Conservation (phyloP, 2,329 filamentous ascomycete genomes). For the Aureobasidium sp. region DNA sequence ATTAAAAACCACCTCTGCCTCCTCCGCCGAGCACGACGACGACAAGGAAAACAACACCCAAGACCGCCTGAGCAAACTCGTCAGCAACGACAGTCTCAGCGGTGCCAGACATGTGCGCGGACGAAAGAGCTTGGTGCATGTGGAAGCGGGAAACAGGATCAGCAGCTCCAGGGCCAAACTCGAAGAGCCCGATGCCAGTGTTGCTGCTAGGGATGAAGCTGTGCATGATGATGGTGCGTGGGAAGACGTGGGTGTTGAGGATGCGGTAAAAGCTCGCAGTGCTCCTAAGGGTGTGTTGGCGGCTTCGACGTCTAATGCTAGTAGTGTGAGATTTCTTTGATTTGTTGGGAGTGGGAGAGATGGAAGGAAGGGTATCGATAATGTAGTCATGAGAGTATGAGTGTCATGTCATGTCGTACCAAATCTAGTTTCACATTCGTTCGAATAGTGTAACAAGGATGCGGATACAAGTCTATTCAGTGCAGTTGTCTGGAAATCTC, state of each 20-base stretch:
- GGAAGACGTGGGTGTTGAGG: not conserved
- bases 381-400: not conserved
- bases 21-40: not conserved
- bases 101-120: slow-evolving; percentile 14
- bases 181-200: slow-evolving; percentile 5
- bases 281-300: not conserved
- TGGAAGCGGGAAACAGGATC: slow-evolving; percentile 17
- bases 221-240: slow-evolving; percentile 13
- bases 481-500: too few relatives aligned
- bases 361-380: not conserved
- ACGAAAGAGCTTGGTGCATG: slow-evolving; percentile 10
- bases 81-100: slow-evolving; percentile 24
- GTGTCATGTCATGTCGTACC: too few relatives aligned
- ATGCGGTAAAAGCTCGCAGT: not conserved
- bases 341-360: too few relatives aligned
- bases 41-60: slow-evolving; percentile 8
- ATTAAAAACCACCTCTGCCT: not conserved
- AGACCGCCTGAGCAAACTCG: slow-evolving; percentile 19
- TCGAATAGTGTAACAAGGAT: too few relatives aligned
- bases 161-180: slow-evolving; percentile 23
- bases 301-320: not conserved
- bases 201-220: slow-evolving; percentile 17
- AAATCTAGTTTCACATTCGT: too few relatives aligned
- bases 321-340: not conserved
- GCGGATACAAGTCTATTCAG: too few relatives aligned